A percentile compares a stretch with the other conserved stretches of the same genome.
phyloP scores from a whole-genome alignment of 2,329 filamentous ascomycete species.

The Ploettnerulaceae sp. region DNA sequence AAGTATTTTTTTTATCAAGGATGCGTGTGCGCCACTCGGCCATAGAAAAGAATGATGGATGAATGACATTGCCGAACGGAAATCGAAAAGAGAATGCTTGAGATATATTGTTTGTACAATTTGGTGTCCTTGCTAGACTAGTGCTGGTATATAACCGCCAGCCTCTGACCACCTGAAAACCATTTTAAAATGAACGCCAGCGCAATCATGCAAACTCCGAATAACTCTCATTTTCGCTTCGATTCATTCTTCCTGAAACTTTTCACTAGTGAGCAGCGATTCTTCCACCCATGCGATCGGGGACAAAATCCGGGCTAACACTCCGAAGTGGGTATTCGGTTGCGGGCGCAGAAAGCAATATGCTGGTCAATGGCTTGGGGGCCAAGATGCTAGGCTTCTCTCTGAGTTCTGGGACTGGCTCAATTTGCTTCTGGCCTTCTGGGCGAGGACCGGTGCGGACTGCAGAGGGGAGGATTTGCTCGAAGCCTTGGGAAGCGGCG shows the following conservation, averaged over 20 bases:
- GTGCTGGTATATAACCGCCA: too few relatives aligned
- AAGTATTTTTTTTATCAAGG: too few relatives aligned
- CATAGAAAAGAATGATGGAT: too few relatives aligned
- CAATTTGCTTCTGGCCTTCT: constrained; percentile 19
- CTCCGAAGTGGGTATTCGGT: constrained; percentile 52
- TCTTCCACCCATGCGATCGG: constrained; percentile 39
- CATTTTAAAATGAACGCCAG: too few relatives aligned
- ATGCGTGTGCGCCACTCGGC: too few relatives aligned
- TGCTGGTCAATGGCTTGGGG: constrained; percentile 51
- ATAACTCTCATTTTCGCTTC: neutral
- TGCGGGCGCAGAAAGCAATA: constrained; percentile 50
- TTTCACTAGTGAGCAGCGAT: constrained; percentile 22
- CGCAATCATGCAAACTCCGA: too few relatives aligned
- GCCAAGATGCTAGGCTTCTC: constrained; percentile 42
- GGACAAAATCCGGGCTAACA: constrained; percentile 55
- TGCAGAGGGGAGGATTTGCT: constrained; percentile 52
- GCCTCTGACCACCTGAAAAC: too few relatives aligned
- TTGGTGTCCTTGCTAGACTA: too few relatives aligned
- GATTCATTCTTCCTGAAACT: neutral
- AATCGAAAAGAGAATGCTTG: too few relatives aligned
- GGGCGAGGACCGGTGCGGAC: constrained; percentile 46
- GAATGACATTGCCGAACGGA: too few relatives aligned
- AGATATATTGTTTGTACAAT: too few relatives aligned
- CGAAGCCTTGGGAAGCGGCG: constrained; percentile 51
- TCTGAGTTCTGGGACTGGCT: constrained; percentile 22